Evolutionary conservation across 2,329 filamentous ascomycete genomes (phyloP), one percentile per base, ranked within the genome.

Genomic region (Drechslerella coelobrocha): DNA sequence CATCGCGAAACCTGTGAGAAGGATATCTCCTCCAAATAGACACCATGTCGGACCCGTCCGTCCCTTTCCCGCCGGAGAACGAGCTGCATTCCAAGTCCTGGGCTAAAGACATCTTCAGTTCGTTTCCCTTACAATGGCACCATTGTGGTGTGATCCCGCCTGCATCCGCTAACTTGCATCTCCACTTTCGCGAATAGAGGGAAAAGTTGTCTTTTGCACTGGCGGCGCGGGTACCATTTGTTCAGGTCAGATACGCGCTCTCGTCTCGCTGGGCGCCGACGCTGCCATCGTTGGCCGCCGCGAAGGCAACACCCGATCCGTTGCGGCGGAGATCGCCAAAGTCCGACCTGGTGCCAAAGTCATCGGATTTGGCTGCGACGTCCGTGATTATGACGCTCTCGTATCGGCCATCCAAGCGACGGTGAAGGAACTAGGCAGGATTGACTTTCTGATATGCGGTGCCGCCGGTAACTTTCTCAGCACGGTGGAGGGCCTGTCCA

Each of bases 401-500:
- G 83, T 89, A 73, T 83, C 83, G 60, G 92, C 93, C 0, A 92
- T 90, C 0, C 89, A 92, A 66, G 84, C 84, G 73, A 96, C 92
- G 76, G 89, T 86, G 0, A 84, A 86, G 74, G 91, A 97, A 79
- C 83, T 99, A 3, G 94, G 94, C 4, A 84, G 84, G 10, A 92
- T 99, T 74, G 94, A 99, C 79, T 97, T 88, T 78, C 90, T 95
- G 65, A 96, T 97, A 78, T 93, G 93, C 19, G 94, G 94, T 54
- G 94, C 94, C 12, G 94, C 94, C 17, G 94, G 94, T 68, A 99
- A 99, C 80, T 99, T 97, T 79, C 84, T 99, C 21, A 89, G 91
- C 0, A 89, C 93, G 2, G 88, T 97, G 69, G 85, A 88, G 41
- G 88, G 88, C 72, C 85, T 97, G 53, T 91, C 87, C 41, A 81